phyloP scores from a whole-genome alignment of 306 rosid species.

The Alnus glutinosa region DNA sequence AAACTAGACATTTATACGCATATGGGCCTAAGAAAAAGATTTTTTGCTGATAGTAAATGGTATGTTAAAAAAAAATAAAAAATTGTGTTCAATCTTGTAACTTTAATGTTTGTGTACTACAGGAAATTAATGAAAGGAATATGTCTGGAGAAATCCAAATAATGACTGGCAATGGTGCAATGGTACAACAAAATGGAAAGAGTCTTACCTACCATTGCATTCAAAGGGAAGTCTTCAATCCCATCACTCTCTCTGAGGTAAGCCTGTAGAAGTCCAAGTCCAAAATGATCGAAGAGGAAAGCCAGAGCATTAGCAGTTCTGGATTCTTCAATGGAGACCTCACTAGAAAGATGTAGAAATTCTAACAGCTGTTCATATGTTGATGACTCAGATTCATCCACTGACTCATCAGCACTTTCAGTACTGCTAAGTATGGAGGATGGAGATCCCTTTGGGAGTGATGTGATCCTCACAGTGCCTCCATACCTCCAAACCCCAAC shows the following conservation, averaged over 20 bases:
- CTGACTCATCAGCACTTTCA: slow-evolving; percentile 72
- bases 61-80: too few species aligned
- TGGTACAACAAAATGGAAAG: slow-evolving; percentile 24
- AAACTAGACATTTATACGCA: background rate
- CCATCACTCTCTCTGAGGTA: slow-evolving; percentile 68
- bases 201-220: slow-evolving; percentile 97
- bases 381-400: slow-evolving; percentile 73
- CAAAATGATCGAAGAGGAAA: slow-evolving; percentile 83
- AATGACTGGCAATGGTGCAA: background rate
- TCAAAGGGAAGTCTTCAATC: slow-evolving; percentile 69
- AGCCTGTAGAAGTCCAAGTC: slow-evolving; percentile 82
- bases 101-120: slow-evolving; percentile 8
- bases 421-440: slow-evolving; percentile 48
- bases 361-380: slow-evolving; percentile 79
- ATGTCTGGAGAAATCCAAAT: background rate
- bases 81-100: background rate
- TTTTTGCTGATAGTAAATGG: background rate
- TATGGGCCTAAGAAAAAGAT: background rate
- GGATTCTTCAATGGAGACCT: slow-evolving; percentile 68
- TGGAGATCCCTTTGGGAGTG: slow-evolving; percentile 64
- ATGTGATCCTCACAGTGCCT: slow-evolving; percentile 87
- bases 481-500: slow-evolving; percentile 99
- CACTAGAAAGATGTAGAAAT: slow-evolving; percentile 68
- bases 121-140: background rate
- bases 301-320: slow-evolving; percentile 63